These are phyloP conservation scores for Tubosaeta sp. DNA, from an alignment of 768 basidiomycete species.

Conservation along the genomic window DNA sequence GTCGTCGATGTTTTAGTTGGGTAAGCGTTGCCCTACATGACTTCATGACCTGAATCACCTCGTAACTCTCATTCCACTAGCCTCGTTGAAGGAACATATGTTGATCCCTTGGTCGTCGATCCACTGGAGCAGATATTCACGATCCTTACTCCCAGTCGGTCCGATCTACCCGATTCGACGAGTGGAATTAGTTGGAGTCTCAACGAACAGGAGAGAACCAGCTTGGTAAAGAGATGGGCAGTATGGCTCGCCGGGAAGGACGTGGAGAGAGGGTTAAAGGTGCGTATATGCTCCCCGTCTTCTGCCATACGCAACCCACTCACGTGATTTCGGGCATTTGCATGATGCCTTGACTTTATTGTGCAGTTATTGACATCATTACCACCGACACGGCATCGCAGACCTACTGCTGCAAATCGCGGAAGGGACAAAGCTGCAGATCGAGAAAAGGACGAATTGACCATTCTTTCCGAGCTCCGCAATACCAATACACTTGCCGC, in stretches of 20 bases:
- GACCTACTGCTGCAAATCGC: slow-evolving; percentile 16
- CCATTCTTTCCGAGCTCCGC: slow-evolving; percentile 28
- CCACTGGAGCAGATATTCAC: slow-evolving; percentile 28
- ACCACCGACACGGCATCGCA: slow-evolving; percentile 15
- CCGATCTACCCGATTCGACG: slow-evolving; percentile 3
- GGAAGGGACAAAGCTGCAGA: slow-evolving; percentile 22
- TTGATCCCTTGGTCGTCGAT: slow-evolving; percentile 22
- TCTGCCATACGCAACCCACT: not conserved
- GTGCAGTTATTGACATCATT: slow-evolving; percentile 20
- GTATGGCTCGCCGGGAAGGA: slow-evolving; percentile 75
- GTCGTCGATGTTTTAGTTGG: slow-evolving; percentile 22
- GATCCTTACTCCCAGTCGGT: slow-evolving; percentile 15
- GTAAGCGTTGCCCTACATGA: slow-evolving; percentile 14
- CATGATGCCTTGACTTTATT: not conserved
- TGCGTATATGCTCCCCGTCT: slow-evolving; percentile 24
- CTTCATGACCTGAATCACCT: too few relatives aligned
- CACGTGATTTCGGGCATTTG: not conserved
- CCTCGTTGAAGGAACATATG: slow-evolving; percentile 23
- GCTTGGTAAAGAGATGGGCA: slow-evolving; percentile 68
- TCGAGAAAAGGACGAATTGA: slow-evolving; percentile 23
- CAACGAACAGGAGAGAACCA: slow-evolving; percentile 42
- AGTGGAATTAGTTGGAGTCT: slow-evolving; percentile 3
- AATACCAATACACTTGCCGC: slow-evolving; percentile 41
- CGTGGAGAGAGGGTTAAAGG: slow-evolving; percentile 68
- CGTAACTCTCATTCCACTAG: too few relatives aligned